Conservation (phyloP, 495 filamentous ascomycete species). For the Penicillium angulare region DNA sequence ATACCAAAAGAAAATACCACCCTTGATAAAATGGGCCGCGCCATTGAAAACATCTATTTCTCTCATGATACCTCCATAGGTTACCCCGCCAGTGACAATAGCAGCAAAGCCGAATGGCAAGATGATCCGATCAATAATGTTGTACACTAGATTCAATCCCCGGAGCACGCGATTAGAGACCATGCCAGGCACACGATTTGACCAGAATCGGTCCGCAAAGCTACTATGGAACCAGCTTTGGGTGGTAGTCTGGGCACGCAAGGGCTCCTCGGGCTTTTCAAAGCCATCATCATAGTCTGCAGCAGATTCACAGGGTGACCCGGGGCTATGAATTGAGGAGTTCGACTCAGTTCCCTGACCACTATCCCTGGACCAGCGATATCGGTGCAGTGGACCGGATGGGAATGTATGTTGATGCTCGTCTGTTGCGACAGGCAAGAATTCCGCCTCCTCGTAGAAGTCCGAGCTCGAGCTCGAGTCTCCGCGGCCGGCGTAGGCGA, state of each 20-base stretch:
- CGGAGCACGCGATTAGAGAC: constrained; percentile 61
- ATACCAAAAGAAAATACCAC: constrained; percentile 95
- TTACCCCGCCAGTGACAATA: constrained; percentile 62
- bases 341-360: constrained; percentile 81
- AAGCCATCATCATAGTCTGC: constrained; percentile 54
- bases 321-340: constrained; percentile 65
- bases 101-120: constrained; percentile 64
- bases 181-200: constrained; percentile 50
- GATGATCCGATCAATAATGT: constrained; percentile 59
- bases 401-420: constrained; percentile 58
- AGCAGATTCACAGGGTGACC: constrained; percentile 53
- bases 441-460: constrained; percentile 45
- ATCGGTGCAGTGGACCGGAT: constrained; percentile 38
- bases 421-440: constrained; percentile 68
- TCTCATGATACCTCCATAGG: constrained; percentile 69
- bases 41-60: constrained; percentile 71
- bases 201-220: constrained; percentile 46
- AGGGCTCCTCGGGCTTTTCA: constrained; percentile 51
- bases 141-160: constrained; percentile 56
- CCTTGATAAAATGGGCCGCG: constrained; percentile 92
- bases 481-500: constrained; percentile 44
- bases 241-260: constrained; percentile 29
- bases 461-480: constrained; percentile 23
- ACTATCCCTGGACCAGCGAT: constrained; percentile 80
- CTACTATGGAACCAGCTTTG: constrained; percentile 46